Conservation (phyloP, 805 yeast genomes). For the Kluyveromyces nonfermentans region DNA sequence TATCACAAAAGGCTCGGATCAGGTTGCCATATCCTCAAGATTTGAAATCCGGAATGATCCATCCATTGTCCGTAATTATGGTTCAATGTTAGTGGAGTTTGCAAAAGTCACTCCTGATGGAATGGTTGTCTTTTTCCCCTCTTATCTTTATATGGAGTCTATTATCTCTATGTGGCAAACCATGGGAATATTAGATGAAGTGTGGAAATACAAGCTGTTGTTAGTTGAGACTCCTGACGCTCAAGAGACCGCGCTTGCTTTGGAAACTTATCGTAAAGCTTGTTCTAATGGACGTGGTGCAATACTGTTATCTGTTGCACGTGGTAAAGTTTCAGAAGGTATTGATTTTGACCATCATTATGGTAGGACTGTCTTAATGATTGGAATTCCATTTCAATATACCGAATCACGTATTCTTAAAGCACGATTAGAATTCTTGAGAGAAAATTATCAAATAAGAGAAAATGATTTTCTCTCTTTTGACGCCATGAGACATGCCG, state of each 20-base stretch:
- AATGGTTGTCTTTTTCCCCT: conserved; percentile 93
- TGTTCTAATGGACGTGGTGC: conserved; percentile 98
- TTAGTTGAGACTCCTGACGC: conserved; percentile 98
- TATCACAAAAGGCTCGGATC: conserved; percentile 96
- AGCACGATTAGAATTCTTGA: conserved; percentile 85
- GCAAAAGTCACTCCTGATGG: conserved; percentile 97
- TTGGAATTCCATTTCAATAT: conserved; percentile 98
- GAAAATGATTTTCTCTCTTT: conserved; percentile 93
- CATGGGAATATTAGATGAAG: conserved; percentile 97
- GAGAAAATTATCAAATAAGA: conserved; percentile 86
- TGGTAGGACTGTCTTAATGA: conserved; percentile 96
- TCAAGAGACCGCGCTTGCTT: conserved; percentile 91
- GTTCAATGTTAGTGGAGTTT: conserved; percentile 83
- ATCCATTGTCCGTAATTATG: conserved; percentile 93
- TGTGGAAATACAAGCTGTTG: conserved; percentile 93
- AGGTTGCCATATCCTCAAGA: conserved; percentile 91
- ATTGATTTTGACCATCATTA: conserved; percentile 98
- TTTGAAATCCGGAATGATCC: conserved; percentile 97
- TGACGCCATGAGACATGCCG: conserved; percentile 99
- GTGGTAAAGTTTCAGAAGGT: conserved; percentile 98
- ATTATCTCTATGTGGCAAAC: conserved; percentile 98
- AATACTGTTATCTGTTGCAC: conserved; percentile 88
- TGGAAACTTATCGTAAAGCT: conserved; percentile 92
- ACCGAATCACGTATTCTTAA: conserved; percentile 94
- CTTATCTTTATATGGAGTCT: conserved; percentile 95